Conservation (phyloP, 1,284 basidiomycete genomes). For the Afroboletus lepidellus region DNA sequence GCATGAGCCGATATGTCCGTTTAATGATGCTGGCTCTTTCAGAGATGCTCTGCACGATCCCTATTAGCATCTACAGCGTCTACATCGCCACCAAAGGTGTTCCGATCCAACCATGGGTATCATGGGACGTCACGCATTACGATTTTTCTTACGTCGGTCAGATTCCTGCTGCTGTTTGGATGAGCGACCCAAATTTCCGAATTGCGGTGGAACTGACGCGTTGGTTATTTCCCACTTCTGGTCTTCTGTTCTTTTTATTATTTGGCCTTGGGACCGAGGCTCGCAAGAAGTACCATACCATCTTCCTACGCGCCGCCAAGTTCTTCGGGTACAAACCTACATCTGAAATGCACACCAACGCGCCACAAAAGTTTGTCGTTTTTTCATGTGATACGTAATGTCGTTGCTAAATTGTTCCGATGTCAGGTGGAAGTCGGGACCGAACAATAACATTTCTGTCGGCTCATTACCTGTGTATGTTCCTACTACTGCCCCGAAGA, state of each 20-base stretch:
- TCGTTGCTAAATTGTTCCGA: not conserved
- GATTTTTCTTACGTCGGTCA: conserved; percentile 39
- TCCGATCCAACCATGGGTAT: conserved; percentile 39
- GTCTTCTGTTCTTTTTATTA: conserved; percentile 43
- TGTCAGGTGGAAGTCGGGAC: conserved; percentile 10
- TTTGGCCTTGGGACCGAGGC: conserved; percentile 44
- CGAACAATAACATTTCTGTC: conserved; percentile 14
- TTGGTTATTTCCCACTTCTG: conserved; percentile 40
- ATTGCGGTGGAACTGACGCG: conserved; percentile 29
- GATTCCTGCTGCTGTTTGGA: conserved; percentile 28
- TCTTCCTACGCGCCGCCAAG: conserved; percentile 10
- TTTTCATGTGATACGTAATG: not conserved
- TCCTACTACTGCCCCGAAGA: conserved; percentile 4
- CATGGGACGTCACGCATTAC: conserved; percentile 41
- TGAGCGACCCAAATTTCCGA: conserved; percentile 18
- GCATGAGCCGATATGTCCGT: conserved; percentile 50
- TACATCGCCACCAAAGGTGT: conserved; percentile 34
- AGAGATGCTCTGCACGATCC: conserved; percentile 41
- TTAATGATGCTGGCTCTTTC: conserved; percentile 49
- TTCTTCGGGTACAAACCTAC: conserved; percentile 17
- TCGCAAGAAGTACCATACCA: conserved; percentile 32
- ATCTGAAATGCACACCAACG: conserved; percentile 2
- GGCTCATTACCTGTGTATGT: conserved; percentile 26
- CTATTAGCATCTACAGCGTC: conserved; percentile 35
- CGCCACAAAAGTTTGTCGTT: conserved; percentile 16